Conservation (phyloP, 495 filamentous ascomycete species). For the Podospora tetraspora region DNA sequence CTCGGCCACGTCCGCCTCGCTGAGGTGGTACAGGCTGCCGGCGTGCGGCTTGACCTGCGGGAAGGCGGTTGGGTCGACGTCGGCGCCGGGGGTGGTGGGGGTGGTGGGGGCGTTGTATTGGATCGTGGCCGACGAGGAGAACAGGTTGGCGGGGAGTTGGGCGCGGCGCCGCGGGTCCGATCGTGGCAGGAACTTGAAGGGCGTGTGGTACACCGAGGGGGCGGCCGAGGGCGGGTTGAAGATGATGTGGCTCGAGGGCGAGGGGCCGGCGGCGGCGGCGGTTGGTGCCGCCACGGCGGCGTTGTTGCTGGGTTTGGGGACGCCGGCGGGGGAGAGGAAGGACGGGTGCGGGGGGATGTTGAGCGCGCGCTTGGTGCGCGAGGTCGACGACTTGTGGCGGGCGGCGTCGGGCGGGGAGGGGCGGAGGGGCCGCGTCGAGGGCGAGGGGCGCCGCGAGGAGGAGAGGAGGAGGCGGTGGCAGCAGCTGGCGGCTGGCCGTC, state of each 20-base stretch:
- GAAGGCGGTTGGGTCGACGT: neutral
- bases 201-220: conserved; percentile 79
- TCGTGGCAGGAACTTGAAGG: conserved; percentile 79
- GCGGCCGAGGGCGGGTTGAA: conserved; percentile 91
- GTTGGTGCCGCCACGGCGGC: conserved; percentile 82
- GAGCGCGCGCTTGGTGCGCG: conserved; percentile 66
- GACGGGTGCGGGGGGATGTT: conserved; percentile 68
- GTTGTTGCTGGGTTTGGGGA: conserved; percentile 34
- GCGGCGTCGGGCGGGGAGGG: conserved; percentile 37
- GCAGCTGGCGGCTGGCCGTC: conserved; percentile 19
- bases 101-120: conserved; percentile 3
- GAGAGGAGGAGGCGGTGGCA: conserved; percentile 14
- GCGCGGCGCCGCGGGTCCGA: conserved; percentile 62
- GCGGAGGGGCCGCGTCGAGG: conserved; percentile 32
- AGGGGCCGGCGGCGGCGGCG: conserved; percentile 19
- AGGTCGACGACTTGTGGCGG: conserved; percentile 63
- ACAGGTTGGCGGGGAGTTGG: conserved; percentile 37
- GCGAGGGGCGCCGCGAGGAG: conserved; percentile 3
- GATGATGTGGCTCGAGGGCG: conserved; percentile 58
- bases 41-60: conserved; percentile 3
- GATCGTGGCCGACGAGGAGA: conserved; percentile 24
- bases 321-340: conserved; percentile 48
- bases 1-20: conserved; percentile 65
- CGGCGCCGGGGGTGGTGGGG: neutral
- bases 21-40: conserved; percentile 60